phyloP scores from a whole-genome alignment of 306 rosid genomes.

The Oemleria cerasiformis region DNA sequence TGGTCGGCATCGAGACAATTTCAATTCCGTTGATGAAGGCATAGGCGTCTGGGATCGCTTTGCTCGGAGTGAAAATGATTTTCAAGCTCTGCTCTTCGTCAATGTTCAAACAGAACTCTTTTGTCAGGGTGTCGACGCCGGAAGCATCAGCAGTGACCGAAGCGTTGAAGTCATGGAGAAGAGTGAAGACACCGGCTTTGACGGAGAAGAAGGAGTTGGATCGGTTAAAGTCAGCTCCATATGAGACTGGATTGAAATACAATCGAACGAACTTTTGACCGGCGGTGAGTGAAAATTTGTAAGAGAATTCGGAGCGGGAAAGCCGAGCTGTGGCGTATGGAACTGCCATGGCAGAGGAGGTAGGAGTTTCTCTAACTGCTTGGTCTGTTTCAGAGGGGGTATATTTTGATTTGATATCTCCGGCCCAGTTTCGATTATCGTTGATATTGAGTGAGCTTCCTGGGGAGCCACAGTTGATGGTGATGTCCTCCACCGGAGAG shows the following conservation, averaged over 20 bases:
- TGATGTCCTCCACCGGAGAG: neutral
- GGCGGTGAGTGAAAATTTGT: constrained; percentile 33
- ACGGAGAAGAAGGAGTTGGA: constrained; percentile 49
- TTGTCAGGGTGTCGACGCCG: neutral
- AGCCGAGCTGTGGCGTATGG: constrained; percentile 22
- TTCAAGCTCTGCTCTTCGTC: constrained; percentile 24
- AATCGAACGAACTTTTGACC: constrained; percentile 58
- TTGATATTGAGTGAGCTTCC: neutral
- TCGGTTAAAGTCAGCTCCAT: neutral
- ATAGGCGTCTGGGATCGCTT: constrained; percentile 24
- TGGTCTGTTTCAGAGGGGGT: neutral
- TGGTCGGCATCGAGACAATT: constrained; percentile 62
- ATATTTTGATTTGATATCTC: constrained; percentile 15
- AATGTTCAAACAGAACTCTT: constrained; percentile 44
- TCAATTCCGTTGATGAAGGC: constrained; percentile 79
- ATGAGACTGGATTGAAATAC: constrained; percentile 39
- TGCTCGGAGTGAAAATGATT: constrained; percentile 42
- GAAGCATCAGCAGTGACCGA: constrained; percentile 28
- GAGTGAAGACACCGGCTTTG: constrained; percentile 42
- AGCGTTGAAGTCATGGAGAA: constrained; percentile 45
- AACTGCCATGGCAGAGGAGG: neutral
- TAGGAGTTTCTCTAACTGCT: neutral
- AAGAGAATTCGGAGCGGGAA: constrained; percentile 38
- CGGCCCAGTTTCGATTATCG: constrained; percentile 2
- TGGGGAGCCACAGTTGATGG: neutral